A percentile compares a stretch with the other conserved stretches of the same genome.
These are phyloP conservation scores for Linaria vulgaris DNA, from an alignment of 257 asterid species.

Conservation along the genomic window DNA sequence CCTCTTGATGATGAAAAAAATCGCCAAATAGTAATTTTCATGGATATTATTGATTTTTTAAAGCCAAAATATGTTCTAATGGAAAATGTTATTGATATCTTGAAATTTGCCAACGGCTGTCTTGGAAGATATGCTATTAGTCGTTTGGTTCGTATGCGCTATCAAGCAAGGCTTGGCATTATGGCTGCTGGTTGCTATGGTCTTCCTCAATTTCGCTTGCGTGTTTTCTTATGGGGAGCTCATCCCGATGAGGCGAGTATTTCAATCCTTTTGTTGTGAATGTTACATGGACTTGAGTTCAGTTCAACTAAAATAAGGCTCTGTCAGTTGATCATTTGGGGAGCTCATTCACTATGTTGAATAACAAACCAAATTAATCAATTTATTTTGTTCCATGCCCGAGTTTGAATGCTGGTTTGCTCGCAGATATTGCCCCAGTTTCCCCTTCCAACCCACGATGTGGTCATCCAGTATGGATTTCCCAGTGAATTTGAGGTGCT, in stretches of 20 bases:
- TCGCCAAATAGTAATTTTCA: constrained; percentile 42
- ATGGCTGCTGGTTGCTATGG: constrained; percentile 64
- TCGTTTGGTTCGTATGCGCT: constrained; percentile 46
- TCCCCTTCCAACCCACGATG: constrained; percentile 56
- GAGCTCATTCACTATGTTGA: too few species aligned
- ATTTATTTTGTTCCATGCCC: background rate
- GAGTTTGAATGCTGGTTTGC: background rate
- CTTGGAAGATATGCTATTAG: constrained; percentile 53
- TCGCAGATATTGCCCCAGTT: constrained; percentile 51
- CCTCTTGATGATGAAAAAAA: constrained; percentile 54
- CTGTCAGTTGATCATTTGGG: background rate
- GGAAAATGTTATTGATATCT: constrained; percentile 56
- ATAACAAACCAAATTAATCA: too few species aligned
- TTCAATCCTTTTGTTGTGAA: constrained; percentile 2
- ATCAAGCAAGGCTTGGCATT: constrained; percentile 55
- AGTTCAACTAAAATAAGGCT: too few species aligned
- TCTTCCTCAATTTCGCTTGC: constrained; percentile 54
- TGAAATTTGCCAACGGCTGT: constrained; percentile 50
- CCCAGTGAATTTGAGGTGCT: constrained; percentile 54
- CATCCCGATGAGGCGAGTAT: constrained; percentile 42
- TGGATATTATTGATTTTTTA: constrained; percentile 49
- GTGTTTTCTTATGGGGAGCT: constrained; percentile 57
- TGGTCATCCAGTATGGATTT: constrained; percentile 40
- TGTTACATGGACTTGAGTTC: too few species aligned
- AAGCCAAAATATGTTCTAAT: constrained; percentile 52